phyloP scores from a whole-genome alignment of 768 basidiomycete species.

The Termitomyces sp. region DNA sequence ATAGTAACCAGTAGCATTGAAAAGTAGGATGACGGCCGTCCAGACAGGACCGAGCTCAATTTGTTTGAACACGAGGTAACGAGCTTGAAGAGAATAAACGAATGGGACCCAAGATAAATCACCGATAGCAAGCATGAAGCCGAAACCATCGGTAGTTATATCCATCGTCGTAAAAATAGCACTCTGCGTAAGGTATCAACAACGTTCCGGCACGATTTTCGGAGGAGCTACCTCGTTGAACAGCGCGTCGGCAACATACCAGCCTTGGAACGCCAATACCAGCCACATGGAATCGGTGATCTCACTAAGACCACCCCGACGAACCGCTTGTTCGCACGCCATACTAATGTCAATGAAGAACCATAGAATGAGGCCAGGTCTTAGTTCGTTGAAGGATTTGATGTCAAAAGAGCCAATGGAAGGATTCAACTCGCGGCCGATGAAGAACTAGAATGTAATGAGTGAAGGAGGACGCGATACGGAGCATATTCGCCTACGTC shows the following conservation, averaged over 20 bases:
- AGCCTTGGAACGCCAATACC: slow-evolving; percentile 77
- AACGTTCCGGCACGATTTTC: not conserved
- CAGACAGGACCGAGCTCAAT: slow-evolving; percentile 65
- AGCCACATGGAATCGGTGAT: slow-evolving; percentile 92
- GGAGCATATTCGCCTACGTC: slow-evolving; percentile 56
- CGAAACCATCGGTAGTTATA: slow-evolving; percentile 95
- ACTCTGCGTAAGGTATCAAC: slow-evolving; percentile 38
- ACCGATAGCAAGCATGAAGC: slow-evolving; percentile 95
- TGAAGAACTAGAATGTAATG: slow-evolving; percentile 65
- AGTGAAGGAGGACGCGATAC: slow-evolving; percentile 1
- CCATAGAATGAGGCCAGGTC: slow-evolving; percentile 92
- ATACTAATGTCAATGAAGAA: slow-evolving; percentile 84
- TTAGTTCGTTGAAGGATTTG: slow-evolving; percentile 78
- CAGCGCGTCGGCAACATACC: slow-evolving; percentile 82
- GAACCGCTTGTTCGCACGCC: slow-evolving; percentile 85
- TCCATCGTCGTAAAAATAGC: slow-evolving; percentile 95
- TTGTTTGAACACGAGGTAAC: slow-evolving; percentile 89
- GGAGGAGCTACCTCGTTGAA: slow-evolving; percentile 74
- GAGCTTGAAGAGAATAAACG: slow-evolving; percentile 88
- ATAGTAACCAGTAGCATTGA: slow-evolving; percentile 75
- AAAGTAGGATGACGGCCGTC: slow-evolving; percentile 52
- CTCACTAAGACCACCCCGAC: slow-evolving; percentile 58
- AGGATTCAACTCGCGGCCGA: slow-evolving; percentile 94
- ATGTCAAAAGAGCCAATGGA: slow-evolving; percentile 64
- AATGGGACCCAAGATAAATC: slow-evolving; percentile 95